These are phyloP conservation scores for Fusarium sp. DNA, from an alignment of 2,329 filamentous ascomycete species.

Conservation along the genomic window DNA sequence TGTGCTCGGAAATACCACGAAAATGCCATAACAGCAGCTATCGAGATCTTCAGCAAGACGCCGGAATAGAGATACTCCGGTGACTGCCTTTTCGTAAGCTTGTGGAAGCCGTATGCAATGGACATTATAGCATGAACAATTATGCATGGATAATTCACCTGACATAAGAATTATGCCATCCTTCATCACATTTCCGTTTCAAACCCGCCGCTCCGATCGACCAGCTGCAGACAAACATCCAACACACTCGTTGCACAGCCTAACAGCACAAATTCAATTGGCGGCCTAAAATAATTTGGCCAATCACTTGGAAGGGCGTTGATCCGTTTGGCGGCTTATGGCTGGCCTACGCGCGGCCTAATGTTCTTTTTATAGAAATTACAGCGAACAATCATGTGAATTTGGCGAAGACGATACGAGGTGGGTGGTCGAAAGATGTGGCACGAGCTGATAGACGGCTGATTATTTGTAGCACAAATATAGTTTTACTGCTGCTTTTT, in stretches of 20 bases:
- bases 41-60: not conserved
- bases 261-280: not conserved
- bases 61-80: not conserved
- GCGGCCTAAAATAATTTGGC: not conserved
- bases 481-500: not conserved
- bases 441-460: not conserved
- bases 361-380: conserved; percentile 27
- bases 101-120: not conserved
- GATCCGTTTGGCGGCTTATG: not conserved
- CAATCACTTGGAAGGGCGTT: not conserved
- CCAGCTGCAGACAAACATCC: not conserved
- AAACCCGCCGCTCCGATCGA: not conserved
- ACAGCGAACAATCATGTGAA: not conserved
- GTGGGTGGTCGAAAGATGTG: not conserved
- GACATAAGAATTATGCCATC: not conserved
- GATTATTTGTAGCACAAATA: not conserved
- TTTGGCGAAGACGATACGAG: not conserved
- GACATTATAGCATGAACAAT: not conserved
- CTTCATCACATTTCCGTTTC: not conserved
- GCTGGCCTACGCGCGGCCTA: conserved; percentile 18
- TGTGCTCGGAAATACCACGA: not conserved
- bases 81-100: not conserved
- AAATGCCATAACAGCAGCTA: not conserved
- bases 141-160: not conserved
- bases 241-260: not conserved